Evolutionary conservation across 352 stramenopile species (phyloP).

Genomic region (Phytophthora chlamydospora): DNA sequence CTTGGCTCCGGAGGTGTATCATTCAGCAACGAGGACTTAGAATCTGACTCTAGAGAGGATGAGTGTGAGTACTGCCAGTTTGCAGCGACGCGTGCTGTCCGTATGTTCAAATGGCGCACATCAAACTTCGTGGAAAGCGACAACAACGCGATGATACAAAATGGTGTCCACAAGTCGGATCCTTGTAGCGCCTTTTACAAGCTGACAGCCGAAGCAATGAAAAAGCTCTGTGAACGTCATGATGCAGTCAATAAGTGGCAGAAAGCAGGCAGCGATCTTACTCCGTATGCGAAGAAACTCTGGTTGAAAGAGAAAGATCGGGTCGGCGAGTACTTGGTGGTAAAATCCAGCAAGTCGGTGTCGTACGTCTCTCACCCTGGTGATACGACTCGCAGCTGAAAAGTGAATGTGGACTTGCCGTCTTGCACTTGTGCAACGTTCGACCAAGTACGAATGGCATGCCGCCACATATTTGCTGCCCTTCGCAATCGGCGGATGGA

Average conservation of each 20-base stretch:
- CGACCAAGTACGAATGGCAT: constrained; percentile 6
- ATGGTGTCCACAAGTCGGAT: background rate
- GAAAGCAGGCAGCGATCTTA: background rate
- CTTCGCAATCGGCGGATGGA: background rate
- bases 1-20: too few species aligned
- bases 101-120: constrained; percentile 1
- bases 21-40: background rate
- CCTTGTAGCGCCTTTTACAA: background rate
- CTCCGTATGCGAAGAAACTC: background rate
- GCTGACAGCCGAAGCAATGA: background rate
- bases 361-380: constrained; percentile 3
- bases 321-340: constrained; percentile 3
- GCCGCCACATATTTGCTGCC: background rate
- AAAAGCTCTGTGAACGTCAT: background rate
- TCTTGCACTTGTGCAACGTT: constrained; percentile 5
- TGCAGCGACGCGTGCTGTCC: background rate
- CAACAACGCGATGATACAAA: background rate
- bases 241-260: background rate
- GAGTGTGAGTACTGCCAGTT: background rate
- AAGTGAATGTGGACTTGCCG: background rate
- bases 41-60: background rate
- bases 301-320: background rate
- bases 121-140: background rate
- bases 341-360: background rate
- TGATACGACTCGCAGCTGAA: background rate